phyloP scores from a whole-genome alignment of 164 flowering plant species.

The Annona squamosa region DNA sequence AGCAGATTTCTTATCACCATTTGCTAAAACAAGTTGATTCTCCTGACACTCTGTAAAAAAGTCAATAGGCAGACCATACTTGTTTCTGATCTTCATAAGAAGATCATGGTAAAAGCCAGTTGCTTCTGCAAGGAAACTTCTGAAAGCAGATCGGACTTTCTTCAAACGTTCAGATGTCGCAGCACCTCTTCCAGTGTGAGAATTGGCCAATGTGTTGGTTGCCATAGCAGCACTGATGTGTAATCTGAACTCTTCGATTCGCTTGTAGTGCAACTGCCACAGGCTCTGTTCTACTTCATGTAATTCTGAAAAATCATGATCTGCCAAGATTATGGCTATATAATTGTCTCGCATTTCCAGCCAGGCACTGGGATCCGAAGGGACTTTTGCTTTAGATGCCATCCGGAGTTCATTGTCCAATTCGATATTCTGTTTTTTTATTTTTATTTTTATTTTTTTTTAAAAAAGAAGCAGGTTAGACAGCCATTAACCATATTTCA shows the following conservation, averaged over 20 bases:
- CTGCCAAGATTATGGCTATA: constrained; percentile 80
- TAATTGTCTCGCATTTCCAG: constrained; percentile 84
- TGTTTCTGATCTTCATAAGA: constrained; percentile 73
- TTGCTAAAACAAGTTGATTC: constrained; percentile 33
- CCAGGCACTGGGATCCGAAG: constrained; percentile 74
- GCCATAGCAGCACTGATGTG: constrained; percentile 49
- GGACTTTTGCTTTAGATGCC: constrained; percentile 66
- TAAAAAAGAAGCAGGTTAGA: background rate
- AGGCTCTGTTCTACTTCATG: constrained; percentile 70
- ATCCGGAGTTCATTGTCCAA: constrained; percentile 64
- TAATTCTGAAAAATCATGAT: constrained; percentile 75
- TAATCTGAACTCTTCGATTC: constrained; percentile 79
- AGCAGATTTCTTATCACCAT: constrained; percentile 55
- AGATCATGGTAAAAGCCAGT: constrained; percentile 96
- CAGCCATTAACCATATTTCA: background rate
- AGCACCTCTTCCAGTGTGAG: constrained; percentile 54
- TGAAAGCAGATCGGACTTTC: constrained; percentile 69
- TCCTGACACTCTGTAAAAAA: constrained; percentile 65
- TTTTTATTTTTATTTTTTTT: no score
- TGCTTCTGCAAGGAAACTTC: constrained; percentile 84
- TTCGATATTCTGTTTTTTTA: constrained; percentile 46
- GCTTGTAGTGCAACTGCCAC: constrained; percentile 85
- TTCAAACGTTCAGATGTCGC: constrained; percentile 52
- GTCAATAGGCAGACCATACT: constrained; percentile 82
- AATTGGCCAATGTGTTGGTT: constrained; percentile 32